Evolutionary conservation across 2,329 filamentous ascomycete genomes (phyloP), one percentile per base, ranked within the genome.

Genomic region (Diaporthe helianthi): DNA sequence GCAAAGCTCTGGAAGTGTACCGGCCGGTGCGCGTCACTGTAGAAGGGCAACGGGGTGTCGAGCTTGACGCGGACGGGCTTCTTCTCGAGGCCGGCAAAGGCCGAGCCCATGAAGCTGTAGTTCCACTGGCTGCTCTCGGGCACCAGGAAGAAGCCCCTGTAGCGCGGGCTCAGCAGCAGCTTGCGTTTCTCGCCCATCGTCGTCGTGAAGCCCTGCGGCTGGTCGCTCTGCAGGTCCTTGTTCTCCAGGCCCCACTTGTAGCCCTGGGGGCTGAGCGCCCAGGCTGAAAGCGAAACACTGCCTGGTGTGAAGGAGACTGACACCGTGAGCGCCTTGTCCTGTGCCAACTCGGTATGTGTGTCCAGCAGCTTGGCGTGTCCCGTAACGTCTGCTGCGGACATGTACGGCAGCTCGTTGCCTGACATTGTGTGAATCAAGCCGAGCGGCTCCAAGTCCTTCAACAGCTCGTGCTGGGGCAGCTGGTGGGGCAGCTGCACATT

Each of bases 231-330:
- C 67, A 90, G 89, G 81, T 99, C 97, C 81, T 92, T 95, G 86
- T 99, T 99, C 78, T 98, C 93, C 1, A 90, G 93, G 73, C 96
- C 96, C 96, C 97, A 99, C 80, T 95, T 95, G 84, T 97, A 98
- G 65, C 96, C 96, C 72, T 91, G 85, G 1, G 96, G 94, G 1
- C 93, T 98, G 49, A 99, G 88, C 5, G 92, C 92, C 94, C 95
- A 99, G 0, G 96, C 94, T 7, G 93, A 93, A 63, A 99, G 86
- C 4, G 95, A 98, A 22, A 99, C 96, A 63, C 94, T 98, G 71
- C 96, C 96, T 1, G 96, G 96, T 0, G 96, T 98, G 83, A 99
- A 98, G 24, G 94, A 93, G 7, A 98, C 95, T 3, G 94, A 94
- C 83, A 99, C 94, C 1, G 94, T 98, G 68, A 98, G 89, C 0